These are phyloP conservation scores for Eucalyptus leucophloia DNA, from an alignment of 345 rosid species.

Conservation along the genomic window DNA sequence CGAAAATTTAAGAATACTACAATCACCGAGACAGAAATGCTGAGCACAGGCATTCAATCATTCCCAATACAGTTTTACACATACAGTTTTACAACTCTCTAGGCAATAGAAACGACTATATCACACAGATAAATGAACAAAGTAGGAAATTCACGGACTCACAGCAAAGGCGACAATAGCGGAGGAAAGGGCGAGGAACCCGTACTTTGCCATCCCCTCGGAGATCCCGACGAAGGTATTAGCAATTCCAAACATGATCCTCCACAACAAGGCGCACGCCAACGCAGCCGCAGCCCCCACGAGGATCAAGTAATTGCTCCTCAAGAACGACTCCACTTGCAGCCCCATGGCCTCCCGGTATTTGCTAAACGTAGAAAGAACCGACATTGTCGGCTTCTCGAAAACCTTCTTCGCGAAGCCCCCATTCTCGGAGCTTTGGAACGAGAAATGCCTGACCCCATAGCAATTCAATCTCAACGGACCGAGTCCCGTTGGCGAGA, in stretches of 20 bases:
- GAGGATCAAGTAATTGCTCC: constrained; percentile 53
- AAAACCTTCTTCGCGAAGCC: constrained; percentile 31
- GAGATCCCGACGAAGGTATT: constrained; percentile 73
- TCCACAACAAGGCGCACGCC: constrained; percentile 65
- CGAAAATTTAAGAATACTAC: not conserved
- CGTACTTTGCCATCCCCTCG: constrained; percentile 91
- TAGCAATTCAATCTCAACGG: not conserved
- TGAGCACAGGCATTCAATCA: not conserved
- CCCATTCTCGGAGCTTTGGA: constrained; percentile 7
- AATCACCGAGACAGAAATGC: not conserved
- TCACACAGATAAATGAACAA: not conserved
- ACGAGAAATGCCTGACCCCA: constrained; percentile 23
- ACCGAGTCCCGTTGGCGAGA: not conserved
- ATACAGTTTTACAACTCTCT: not conserved
- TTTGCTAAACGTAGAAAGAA: constrained; percentile 40
- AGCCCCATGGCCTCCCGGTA: constrained; percentile 65
- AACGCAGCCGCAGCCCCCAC: constrained; percentile 62
- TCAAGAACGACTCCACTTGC: constrained; percentile 72
- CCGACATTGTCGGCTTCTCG: constrained; percentile 39
- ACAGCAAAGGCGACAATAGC: constrained; percentile 85
- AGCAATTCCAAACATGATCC: constrained; percentile 87
- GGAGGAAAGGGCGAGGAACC: constrained; percentile 87
- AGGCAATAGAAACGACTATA: not conserved
- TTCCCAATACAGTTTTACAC: not conserved
- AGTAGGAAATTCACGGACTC: constrained; percentile 10